Evolutionary conservation across 2,329 filamentous ascomycete species (phyloP).

Genomic region (Pyrenophora graminea): DNA sequence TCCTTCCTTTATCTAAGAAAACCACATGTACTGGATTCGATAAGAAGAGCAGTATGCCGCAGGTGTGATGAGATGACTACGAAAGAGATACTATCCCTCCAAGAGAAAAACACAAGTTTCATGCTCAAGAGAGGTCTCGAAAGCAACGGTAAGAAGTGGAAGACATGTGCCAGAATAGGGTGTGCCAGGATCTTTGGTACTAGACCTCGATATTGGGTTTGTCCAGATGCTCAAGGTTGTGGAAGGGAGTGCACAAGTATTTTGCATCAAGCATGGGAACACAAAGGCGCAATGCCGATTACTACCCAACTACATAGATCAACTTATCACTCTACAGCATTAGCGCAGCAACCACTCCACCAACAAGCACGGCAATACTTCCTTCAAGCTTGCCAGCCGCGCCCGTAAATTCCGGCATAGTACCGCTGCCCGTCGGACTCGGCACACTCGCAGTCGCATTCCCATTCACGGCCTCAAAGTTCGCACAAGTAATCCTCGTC

Average conservation of each 20-base stretch:
- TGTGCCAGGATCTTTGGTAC: slow-evolving; percentile 17
- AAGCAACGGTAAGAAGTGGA: slow-evolving; percentile 10
- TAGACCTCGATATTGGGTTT: slow-evolving; percentile 36
- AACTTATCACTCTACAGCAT: slow-evolving; percentile 5
- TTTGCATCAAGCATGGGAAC: slow-evolving; percentile 18
- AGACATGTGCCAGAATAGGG: slow-evolving; percentile 11
- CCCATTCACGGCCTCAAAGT: slow-evolving; percentile 47
- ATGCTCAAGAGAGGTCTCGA: slow-evolving; percentile 20
- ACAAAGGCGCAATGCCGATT: not conserved
- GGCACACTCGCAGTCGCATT: slow-evolving; percentile 10
- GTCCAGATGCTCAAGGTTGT: slow-evolving; percentile 10
- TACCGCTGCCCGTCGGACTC: slow-evolving; percentile 13
- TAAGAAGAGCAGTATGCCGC: slow-evolving; percentile 15
- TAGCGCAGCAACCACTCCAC: slow-evolving; percentile 17
- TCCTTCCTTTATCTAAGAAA: not conserved
- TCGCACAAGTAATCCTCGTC: slow-evolving; percentile 59
- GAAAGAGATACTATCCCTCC: slow-evolving; percentile 12
- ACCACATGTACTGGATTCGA: not conserved
- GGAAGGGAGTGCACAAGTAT: slow-evolving; percentile 19
- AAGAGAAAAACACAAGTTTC: slow-evolving; percentile 13
- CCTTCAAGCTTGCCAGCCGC: slow-evolving; percentile 12
- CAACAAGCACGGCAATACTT: slow-evolving; percentile 11
- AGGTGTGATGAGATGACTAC: slow-evolving; percentile 14
- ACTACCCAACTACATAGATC: not conserved
- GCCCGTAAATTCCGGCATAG: slow-evolving; percentile 21